Percentiles rank a stretch among this genome's conserved stretches.
Conservation (phyloP, 768 basidiomycete species). For the Leccinum uliginosum region DNA sequence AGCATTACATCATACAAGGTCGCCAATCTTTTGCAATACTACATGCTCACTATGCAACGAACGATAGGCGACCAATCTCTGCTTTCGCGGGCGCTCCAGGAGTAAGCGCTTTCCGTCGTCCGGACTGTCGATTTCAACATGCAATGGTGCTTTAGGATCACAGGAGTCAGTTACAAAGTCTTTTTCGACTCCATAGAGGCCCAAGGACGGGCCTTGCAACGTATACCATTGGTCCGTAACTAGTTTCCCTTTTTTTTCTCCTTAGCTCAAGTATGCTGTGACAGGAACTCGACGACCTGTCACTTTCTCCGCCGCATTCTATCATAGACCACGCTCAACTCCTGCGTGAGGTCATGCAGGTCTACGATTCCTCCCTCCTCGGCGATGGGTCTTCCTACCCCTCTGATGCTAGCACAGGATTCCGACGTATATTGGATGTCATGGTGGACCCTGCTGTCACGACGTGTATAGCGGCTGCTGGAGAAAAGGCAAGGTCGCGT, state of each 20-base stretch:
- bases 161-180: conserved; percentile 71
- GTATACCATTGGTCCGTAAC: conserved; percentile 48
- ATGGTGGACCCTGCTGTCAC: conserved; percentile 82
- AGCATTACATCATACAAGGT: conserved; percentile 90
- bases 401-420: conserved; percentile 13
- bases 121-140: neutral
- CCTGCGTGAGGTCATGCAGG: conserved; percentile 82
- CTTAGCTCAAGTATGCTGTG: neutral
- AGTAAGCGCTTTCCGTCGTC: conserved; percentile 45
- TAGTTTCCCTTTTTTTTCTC: neutral
- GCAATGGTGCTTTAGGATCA: conserved; percentile 50
- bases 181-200: conserved; percentile 88
- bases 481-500: conserved; percentile 52
- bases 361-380: conserved; percentile 83
- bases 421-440: conserved; percentile 60
- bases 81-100: conserved; percentile 69
- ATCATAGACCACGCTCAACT: conserved; percentile 82
- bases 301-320: conserved; percentile 66
- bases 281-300: conserved; percentile 66
- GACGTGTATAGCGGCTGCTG: conserved; percentile 65
- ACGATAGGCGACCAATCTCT: conserved; percentile 85
- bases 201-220: conserved; percentile 65
- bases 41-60: conserved; percentile 85
- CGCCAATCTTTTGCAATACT: conserved; percentile 93
- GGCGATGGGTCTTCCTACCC: conserved; percentile 37